Base-by-base conservation (phyloP, 768 basidiomycete genomes). In the Boletus huronensis region DNA sequence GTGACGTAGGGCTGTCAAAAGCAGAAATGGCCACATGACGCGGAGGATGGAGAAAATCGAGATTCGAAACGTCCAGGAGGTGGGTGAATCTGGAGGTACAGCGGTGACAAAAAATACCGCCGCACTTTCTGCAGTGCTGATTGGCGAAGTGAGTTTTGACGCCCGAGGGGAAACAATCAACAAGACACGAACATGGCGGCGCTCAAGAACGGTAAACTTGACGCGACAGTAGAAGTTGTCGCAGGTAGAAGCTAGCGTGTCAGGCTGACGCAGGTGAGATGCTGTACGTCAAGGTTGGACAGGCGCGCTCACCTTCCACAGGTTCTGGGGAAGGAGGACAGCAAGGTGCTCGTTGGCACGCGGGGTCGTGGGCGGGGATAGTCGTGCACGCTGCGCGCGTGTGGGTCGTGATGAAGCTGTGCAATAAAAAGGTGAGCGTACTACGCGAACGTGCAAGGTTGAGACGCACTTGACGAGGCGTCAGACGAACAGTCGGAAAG, bases 91-190 rank as follows among this genome's bases (percentile, higher is more conserved):
- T 79, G 6, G 79, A 72, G 1, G 83, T 79, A 67, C 90, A 91
- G 6, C 77, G 69, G 45, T 69, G 68, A 71, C 90, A 92, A 67
- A 84, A 90, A 29, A 91, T 74, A 58, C 87, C 88, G 47, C 90
- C 90, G 60, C 90, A 91, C 67, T 90, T 91, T 68, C 90, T 81
- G 70, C 90, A 92, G 57, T 92, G 90, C 85, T 88, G 65, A 38
- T 51, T 56, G 47, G 51, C 57, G 53, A 64, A 52, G 62, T 63
- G 58, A 70, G 63, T 43, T 54, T 21, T 28, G 46, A 17, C 8
- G 46, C 29, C 39, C 35, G 50, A 52, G n/a, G 32, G 32, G 44
- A 57, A 10, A 31, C 8, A n/a, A n/a, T 19, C 19, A 43, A 47
- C 43, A 10, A 19, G 29, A 44, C 16, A 78, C 85, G 63, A 65